Conservation (phyloP, 2,329 filamentous ascomycete species). For the Sordariomycetes sp. region DNA sequence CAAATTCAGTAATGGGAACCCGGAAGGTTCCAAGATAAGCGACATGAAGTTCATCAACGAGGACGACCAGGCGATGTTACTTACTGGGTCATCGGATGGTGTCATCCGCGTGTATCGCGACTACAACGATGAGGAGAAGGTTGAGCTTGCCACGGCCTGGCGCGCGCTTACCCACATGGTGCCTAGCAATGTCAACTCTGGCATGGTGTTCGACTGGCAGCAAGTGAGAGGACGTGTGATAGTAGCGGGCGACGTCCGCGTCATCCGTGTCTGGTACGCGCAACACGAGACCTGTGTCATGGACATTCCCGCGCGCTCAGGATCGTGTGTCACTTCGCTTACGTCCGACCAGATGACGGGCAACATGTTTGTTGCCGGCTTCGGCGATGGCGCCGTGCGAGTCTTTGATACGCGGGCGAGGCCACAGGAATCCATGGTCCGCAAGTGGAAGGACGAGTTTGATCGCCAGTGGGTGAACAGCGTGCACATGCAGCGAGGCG, state of each 20-base stretch:
- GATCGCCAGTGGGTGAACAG: slow-evolving; percentile 88
- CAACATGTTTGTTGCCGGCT: slow-evolving; percentile 91
- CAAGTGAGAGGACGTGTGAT: slow-evolving; percentile 91
- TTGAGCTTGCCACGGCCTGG: slow-evolving; percentile 85
- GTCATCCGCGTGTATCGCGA: slow-evolving; percentile 89
- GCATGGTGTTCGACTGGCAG: slow-evolving; percentile 97
- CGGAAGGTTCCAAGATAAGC: slow-evolving; percentile 81
- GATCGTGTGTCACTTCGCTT: slow-evolving; percentile 89
- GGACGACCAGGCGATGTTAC: slow-evolving; percentile 87
- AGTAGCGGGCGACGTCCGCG: slow-evolving; percentile 92
- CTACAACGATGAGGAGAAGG: slow-evolving; percentile 64
- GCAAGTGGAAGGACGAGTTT: slow-evolving; percentile 87
- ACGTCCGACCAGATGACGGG: slow-evolving; percentile 98
- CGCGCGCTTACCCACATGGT: slow-evolving; percentile 89
- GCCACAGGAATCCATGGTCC: slow-evolving; percentile 85
- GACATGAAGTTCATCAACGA: slow-evolving; percentile 98
- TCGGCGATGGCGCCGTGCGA: slow-evolving; percentile 87
- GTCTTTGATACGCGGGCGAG: slow-evolving; percentile 86
- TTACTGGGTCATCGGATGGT: slow-evolving; percentile 92
- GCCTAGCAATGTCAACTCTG: slow-evolving; percentile 86
- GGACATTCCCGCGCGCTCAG: slow-evolving; percentile 90
- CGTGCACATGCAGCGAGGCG: slow-evolving; percentile 93
- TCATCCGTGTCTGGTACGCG: slow-evolving; percentile 94
- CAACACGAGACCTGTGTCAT: slow-evolving; percentile 85
- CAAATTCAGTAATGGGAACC: slow-evolving; percentile 92